These are phyloP conservation scores for Pyricularia sp. DNA, from an alignment of 2,329 filamentous ascomycete genomes.

Conservation along the genomic window DNA sequence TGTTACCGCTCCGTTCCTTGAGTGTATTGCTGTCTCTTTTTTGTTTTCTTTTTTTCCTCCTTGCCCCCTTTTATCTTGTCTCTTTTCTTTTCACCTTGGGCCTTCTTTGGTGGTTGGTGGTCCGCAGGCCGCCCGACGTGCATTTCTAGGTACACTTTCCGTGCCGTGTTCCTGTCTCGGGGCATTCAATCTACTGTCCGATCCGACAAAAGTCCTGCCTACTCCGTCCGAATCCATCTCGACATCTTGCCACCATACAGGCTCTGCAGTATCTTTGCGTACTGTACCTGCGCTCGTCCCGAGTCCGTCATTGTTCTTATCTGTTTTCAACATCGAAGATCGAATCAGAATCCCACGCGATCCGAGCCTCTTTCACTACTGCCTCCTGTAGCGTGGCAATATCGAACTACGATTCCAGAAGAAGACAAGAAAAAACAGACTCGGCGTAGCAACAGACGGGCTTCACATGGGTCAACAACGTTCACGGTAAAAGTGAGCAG, in stretches of 20 bases:
- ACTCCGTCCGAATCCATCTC: constrained; percentile 2
- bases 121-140: background rate
- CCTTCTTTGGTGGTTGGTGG: background rate
- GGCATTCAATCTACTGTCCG: background rate
- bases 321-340: background rate
- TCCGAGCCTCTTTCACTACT: background rate
- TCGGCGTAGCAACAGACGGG: constrained; percentile 5
- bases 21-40: background rate
- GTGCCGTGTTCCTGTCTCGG: background rate
- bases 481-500: constrained; percentile 39
- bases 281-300: background rate
- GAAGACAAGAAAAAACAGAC: constrained; percentile 1
- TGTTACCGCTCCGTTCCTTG: background rate
- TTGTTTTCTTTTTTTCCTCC: background rate
- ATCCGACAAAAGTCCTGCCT: constrained; percentile 1
- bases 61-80: background rate
- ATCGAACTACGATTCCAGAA: background rate
- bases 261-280: constrained; percentile 2
- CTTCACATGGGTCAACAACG: constrained; percentile 11
- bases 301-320: background rate
- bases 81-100: background rate
- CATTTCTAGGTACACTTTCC: background rate
- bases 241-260: constrained; percentile 8
- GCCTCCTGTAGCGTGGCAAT: background rate
- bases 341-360: background rate